Base-by-base conservation (phyloP, 2,329 filamentous ascomycete genomes). In the Beauveria sp. region DNA sequence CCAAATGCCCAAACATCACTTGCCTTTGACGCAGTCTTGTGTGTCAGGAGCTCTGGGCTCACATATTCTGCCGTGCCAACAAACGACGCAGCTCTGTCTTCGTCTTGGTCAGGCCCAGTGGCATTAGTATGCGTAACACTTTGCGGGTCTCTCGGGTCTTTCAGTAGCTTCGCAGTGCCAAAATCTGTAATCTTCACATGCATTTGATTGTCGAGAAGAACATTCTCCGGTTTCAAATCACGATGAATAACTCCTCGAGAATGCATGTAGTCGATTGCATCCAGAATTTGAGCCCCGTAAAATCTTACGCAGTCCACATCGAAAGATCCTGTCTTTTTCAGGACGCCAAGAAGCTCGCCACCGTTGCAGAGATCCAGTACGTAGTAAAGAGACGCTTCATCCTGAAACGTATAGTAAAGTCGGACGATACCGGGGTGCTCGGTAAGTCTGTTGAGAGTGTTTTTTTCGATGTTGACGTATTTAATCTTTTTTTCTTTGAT, bases 401-500 rank as follows among this genome's bases (percentile, higher is more conserved):
- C 95, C 73, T 99, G 95, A 71, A 99, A 99, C 1, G 95, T 99
- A 75, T 99, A 99, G 75, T 98, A 99, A 49, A 99, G 81, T 65
- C 95, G 89, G 62, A 99, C 93, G 63, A 99, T 93, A 22, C 95
- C 95, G 7, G 95, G 95, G 70, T 99, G 95, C 65, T 99, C 93
- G 3, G 93, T 98, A 62, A 99, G 80, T 65, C 95, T 87, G 72
- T 99, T 99, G 61, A 99, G 80, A 0, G 95, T 98, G 75, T 99
- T 93, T 78, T 78, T 97, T 75, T 99, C 95, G 69, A 99, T 99
- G 75, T 98, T 99, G 75, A 99, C 95, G 71, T 99, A 99, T 81
- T 99, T 99, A 70, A 99, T 96, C 81, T 99, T 99, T 76, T 76
- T 98, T 77, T 99, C 95, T 76, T 98, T 99, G 80, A 99, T 99